These are phyloP conservation scores for Ramaria sp. DNA, from an alignment of 768 basidiomycete species.

Conservation along the genomic window DNA sequence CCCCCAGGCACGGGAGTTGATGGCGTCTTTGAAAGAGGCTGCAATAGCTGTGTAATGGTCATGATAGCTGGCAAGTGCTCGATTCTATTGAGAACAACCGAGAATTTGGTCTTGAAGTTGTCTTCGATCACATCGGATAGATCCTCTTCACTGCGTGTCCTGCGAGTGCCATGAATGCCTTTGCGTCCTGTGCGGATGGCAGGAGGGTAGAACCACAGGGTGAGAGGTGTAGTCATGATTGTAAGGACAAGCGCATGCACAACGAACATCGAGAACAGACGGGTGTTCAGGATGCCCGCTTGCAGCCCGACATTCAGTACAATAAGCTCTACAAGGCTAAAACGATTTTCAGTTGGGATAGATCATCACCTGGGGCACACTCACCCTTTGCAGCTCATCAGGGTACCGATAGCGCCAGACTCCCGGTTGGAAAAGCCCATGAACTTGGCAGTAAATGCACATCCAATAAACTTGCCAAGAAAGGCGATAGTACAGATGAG, in stretches of 20 bases:
- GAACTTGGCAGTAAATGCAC: constrained; percentile 44
- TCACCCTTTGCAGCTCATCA: constrained; percentile 89
- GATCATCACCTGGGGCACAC: constrained; percentile 14
- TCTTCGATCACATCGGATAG: constrained; percentile 13
- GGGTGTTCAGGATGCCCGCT: constrained; percentile 50
- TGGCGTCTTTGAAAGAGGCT: constrained; percentile 17
- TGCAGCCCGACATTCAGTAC: constrained; percentile 80
- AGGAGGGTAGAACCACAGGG: constrained; percentile 65
- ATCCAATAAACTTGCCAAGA: constrained; percentile 67
- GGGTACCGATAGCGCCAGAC: constrained; percentile 66
- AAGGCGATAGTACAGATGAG: constrained; percentile 70
- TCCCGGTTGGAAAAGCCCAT: constrained; percentile 69
- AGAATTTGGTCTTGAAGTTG: constrained; percentile 46
- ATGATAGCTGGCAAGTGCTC: constrained; percentile 77
- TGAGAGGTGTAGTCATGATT: constrained; percentile 77
- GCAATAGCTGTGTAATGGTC: constrained; percentile 69
- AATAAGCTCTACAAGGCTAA: constrained; percentile 73
- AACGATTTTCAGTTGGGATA: not conserved
- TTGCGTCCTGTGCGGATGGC: constrained; percentile 35
- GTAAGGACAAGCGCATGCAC: constrained; percentile 68
- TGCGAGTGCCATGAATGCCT: constrained; percentile 9
- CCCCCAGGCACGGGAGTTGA: constrained; percentile 14
- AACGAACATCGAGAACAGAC: constrained; percentile 86
- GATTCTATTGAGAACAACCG: constrained; percentile 69
- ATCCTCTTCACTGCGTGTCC: constrained; percentile 13